Evolutionary conservation across 192 early-diverging fungal species (phyloP).

Genomic region (Tieghemiomyces parasiticus): DNA sequence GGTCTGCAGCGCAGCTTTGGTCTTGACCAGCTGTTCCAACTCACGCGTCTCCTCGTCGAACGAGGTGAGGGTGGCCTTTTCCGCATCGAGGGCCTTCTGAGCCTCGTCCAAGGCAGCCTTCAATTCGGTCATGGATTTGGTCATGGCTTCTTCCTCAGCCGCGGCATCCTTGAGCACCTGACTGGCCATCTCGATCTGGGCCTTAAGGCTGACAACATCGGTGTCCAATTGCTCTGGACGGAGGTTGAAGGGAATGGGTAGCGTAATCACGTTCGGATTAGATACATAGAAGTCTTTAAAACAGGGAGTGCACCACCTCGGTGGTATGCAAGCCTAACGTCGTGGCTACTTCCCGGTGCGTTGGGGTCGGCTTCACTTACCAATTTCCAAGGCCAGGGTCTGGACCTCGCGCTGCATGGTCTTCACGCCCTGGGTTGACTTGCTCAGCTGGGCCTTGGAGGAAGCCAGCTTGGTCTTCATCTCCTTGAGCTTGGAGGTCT

Average conservation of each 20-base stretch:
- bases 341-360: no score
- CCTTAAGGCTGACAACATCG: conserved; percentile 19
- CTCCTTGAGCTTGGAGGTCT: conserved; percentile 76
- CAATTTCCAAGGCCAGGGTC: conserved; percentile 44
- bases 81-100: conserved; percentile 37
- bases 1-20: conserved; percentile 45
- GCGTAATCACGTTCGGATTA: no score
- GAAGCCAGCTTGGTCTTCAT: conserved; percentile 52
- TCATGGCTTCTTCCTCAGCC: conserved; percentile 28
- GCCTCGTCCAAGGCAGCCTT: conserved; percentile 32
- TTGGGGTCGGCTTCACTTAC: no score
- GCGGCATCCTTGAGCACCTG: conserved; percentile 25
- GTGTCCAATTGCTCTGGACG: conserved; percentile 26
- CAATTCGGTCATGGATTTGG: conserved; percentile 24
- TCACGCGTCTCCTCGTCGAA: conserved; percentile 69
- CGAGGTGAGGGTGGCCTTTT: conserved; percentile 46
- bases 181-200: conserved; percentile 18
- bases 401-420: conserved; percentile 50
- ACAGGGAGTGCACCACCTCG: no score
- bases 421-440: conserved; percentile 31
- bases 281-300: no score
- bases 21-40: conserved; percentile 46
- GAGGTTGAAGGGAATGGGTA: no score
- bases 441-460: conserved; percentile 47
- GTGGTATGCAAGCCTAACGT: no score